Evolutionary conservation across 768 basidiomycete species (phyloP).

Genomic region (Phlebiopsis flavidoalba): DNA sequence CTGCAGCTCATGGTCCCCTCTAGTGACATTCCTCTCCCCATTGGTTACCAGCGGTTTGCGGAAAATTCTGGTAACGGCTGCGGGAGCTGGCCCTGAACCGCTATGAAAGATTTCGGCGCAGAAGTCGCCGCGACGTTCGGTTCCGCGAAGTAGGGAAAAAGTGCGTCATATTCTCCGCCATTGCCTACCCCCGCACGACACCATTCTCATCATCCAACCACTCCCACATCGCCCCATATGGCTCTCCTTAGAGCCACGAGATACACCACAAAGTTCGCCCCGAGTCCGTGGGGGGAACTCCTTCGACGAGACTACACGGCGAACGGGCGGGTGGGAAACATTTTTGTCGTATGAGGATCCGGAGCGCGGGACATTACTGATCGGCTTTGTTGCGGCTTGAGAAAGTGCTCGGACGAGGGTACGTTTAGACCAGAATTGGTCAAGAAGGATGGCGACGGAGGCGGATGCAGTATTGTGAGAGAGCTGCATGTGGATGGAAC

Average conservation of each 20-base stretch:
- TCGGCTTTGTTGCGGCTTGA: conserved; percentile 85
- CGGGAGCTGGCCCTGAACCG: conserved; percentile 93
- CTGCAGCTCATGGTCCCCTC: neutral
- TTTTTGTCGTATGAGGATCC: conserved; percentile 99
- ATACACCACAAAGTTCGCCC: conserved; percentile 98
- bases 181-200: neutral
- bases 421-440: conserved; percentile 94
- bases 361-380: conserved; percentile 90
- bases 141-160: conserved; percentile 98
- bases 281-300: conserved; percentile 90
- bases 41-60: conserved; percentile 95
- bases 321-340: conserved; percentile 99
- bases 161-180: conserved; percentile 42
- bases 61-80: conserved; percentile 95
- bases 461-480: conserved; percentile 86
- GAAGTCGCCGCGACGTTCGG: conserved; percentile 95
- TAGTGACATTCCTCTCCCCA: conserved; percentile 95
- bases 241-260: conserved; percentile 75
- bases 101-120: conserved; percentile 98
- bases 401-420: conserved; percentile 96
- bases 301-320: conserved; percentile 93
- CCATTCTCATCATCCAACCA: conserved; percentile 2
- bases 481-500: conserved; percentile 98
- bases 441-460: conserved; percentile 56
- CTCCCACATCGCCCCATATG: conserved; percentile 8